Evolutionary conservation across 164 flowering plant genomes (phyloP), one percentile per base, ranked within the genome.

Genomic region (Kalanchoe fedtschenkoi): DNA sequence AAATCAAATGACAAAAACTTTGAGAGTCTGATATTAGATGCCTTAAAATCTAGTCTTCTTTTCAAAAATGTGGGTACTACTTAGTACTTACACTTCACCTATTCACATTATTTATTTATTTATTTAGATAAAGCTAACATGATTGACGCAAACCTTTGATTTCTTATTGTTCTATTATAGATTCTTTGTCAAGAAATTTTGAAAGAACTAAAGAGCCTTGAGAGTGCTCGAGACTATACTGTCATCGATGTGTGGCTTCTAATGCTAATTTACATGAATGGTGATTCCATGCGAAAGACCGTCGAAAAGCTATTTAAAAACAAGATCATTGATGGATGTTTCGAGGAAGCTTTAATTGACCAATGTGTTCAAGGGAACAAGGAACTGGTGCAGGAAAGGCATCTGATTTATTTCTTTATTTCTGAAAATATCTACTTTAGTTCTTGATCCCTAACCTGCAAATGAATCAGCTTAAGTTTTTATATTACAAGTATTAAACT

Each of bases 201-300:
- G 68, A 90, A 83, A 69, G 92, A 84, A 69, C 53, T 88, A 60
- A 83, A 81, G 62, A 32, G 73, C 71, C 67, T 86, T 34, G 74
- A 83, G 54, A 80, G 76, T 61, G 77, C 88, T 34, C 72, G 61
- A 30, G 85, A 90, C 72, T 88, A 86, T 71, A 88, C 84, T 70
- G 85, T 83, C 60, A 77, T 87, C 39, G 97, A 90, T 71, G 70
- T 87, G 43, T 90, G 95, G 95, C 75, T 90, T 32, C 84, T 90
- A 60, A 72, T 85, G 63, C 83, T 90, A 14, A 77, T 85, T 65
- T 79, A 83, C 73, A 70, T 72, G 69, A 90, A 86, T 58, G 77
- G 85, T 6, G 85, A 83, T 24, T 69, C 81, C 34, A 64, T 80
- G 74, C 81, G 77, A 65, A 90, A 74, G 68, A 79, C 61, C 62